phyloP scores from a whole-genome alignment of 495 filamentous ascomycete species.

The Thermothielavioides terrestris region DNA sequence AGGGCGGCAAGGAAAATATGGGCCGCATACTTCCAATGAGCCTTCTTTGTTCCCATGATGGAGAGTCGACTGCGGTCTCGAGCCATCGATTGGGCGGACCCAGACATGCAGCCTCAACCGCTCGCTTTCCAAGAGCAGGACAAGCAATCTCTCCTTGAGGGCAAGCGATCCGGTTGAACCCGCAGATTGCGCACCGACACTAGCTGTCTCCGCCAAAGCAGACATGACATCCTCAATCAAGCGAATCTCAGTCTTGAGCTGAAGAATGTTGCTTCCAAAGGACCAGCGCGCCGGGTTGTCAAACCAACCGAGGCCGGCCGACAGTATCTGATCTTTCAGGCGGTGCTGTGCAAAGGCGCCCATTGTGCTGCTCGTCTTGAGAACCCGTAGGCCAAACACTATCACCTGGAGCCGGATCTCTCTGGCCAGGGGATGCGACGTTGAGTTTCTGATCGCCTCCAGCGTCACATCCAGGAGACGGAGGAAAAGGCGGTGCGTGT shows the following conservation, averaged over 20 bases:
- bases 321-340: constrained; percentile 79
- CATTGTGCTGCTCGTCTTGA: constrained; percentile 59
- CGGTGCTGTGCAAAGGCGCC: constrained; percentile 55
- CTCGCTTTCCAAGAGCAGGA: constrained; percentile 76
- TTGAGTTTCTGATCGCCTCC: constrained; percentile 57
- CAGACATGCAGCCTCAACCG: constrained; percentile 76
- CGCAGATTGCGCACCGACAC: constrained; percentile 46
- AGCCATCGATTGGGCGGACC: constrained; percentile 70
- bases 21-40: constrained; percentile 46
- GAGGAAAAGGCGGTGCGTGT: constrained; percentile 71
- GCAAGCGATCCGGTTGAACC: constrained; percentile 56
- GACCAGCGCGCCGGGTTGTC: constrained; percentile 77
- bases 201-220: constrained; percentile 48
- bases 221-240: constrained; percentile 67
- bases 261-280: constrained; percentile 86
- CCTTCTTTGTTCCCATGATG: constrained; percentile 30
- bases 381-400: constrained; percentile 67
- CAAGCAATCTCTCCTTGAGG: constrained; percentile 72
- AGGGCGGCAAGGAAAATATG: not conserved
- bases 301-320: constrained; percentile 84
- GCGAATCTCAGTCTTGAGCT: constrained; percentile 84
- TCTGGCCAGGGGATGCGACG: constrained; percentile 74
- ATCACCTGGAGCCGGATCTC: constrained; percentile 86
- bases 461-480: constrained; percentile 70
- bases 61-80: constrained; percentile 13